Base-by-base conservation (phyloP, 2,329 filamentous ascomycete species). In the Claviceps citrina region DNA sequence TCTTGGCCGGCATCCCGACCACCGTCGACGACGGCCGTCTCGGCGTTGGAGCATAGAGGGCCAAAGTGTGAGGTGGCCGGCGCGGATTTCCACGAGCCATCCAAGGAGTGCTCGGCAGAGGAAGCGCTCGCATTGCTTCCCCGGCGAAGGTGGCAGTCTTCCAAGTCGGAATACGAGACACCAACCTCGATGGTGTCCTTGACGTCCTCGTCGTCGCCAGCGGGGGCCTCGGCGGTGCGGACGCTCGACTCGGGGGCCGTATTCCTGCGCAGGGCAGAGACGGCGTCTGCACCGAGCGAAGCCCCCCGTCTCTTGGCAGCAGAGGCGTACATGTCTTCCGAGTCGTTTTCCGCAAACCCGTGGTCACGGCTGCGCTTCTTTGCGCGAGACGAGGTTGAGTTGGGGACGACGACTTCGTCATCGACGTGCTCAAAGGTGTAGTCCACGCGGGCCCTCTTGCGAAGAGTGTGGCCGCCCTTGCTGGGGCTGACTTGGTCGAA, bases 111-210 rank as follows among this genome's bases (percentile, higher is more conserved):
- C 24, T 47, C 46, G 27, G 54, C 46, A 6, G 56, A 57, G 33
- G 56, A 58, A 43, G 46, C 43, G 42, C 54, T 52, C 36, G 54
- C 54, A 36, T 45, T 47, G 36, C 47, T 47, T 34, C 44, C 41
- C 9, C 47, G 50, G 31, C 44, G 48, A 16, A 48, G 39, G 24
- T 58, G 57, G 19, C 54, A 54, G 31, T 56, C 54, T 32, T 55
- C 54, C 38, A 51, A 43, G 37, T 60, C 58, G 22, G 57, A 55
- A 31, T 52, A 54, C 25, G 53, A 56, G 31, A 67, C 65, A 35
- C 69, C 67, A 36, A 74, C 71, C 49, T 74, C 66, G 44, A 75
- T 75, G 12, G 70, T 73, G 50, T 75, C 71, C 50, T 71, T 65
- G 22, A 73, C 67, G 32, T 71, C 65, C 22, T 66, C 66, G 43